Base-by-base conservation (phyloP, 768 basidiomycete species). In the Boletus rubescentipes region DNA sequence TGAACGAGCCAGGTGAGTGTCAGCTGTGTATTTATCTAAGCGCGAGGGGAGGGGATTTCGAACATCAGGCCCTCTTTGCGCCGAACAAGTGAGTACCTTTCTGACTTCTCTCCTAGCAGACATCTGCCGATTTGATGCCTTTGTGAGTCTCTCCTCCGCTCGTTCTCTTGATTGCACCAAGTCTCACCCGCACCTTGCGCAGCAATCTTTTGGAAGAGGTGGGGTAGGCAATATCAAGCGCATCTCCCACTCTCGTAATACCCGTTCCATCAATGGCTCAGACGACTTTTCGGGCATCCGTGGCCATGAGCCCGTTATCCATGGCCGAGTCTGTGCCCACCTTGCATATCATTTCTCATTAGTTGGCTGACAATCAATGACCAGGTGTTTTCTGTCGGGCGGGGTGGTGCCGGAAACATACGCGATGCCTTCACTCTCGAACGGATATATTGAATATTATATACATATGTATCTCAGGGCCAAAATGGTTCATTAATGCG, bases 371-470 rank as follows among this genome's bases (percentile, higher is more conserved):
- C 23, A 3, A 4, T n/a, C n/a, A 5, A 7, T 26, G 15, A 29
- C 18, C 38, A 58, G 60, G n/a, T 56, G 52, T 75, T 73, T 59
- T 84, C 82, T 26, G 79, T 80, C 36, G 93, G 93, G 9, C 83
- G 91, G 39, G 92, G 92, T 31, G 93, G 92, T n/a, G 79, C 79
- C 6, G 92, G 91, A 14, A 95, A 95, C 76, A 83, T 94, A 46
- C 84, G 87, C 9, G 21, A 11, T 40, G 30, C n/a, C 4, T 26
- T 9, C 14, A 26, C 6, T 26, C n/a, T n/a, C n/a, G n/a, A n/a
- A n/a, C n/a, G n/a, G n/a, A n/a, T n/a, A n/a, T n/a, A n/a, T n/a
- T n/a, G n/a, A n/a, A n/a, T n/a, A n/a, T n/a, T n/a, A n/a, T n/a
- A n/a, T n/a, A n/a, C n/a, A n/a, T n/a, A n/a, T n/a, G n/a, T n/a